phyloP scores from a whole-genome alignment of 805 yeast species.

The Cyberlindnera maclurae region DNA sequence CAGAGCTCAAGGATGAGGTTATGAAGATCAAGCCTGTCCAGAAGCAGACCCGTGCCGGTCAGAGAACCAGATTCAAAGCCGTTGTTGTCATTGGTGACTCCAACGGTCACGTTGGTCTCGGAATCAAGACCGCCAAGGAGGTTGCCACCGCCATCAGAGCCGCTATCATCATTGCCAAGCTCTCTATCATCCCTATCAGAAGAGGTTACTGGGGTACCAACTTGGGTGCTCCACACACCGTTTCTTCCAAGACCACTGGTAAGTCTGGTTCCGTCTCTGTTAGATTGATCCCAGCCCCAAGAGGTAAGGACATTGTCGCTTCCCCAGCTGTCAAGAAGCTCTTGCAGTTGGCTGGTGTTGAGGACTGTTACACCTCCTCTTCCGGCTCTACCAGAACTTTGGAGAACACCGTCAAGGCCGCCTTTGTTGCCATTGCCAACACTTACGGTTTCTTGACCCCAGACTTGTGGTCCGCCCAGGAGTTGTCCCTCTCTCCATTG shows the following conservation, averaged over 20 bases:
- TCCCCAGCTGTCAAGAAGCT: constrained; percentile 99
- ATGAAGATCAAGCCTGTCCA: constrained; percentile 99
- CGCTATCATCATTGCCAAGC: constrained; percentile 98
- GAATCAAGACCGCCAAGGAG: constrained; percentile 99
- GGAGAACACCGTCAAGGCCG: constrained; percentile 99
- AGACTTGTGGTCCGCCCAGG: constrained; percentile 90
- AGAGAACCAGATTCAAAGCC: constrained; percentile 99
- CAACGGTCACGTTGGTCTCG: constrained; percentile 99
- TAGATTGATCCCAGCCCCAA: constrained; percentile 99
- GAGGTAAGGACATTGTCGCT: constrained; percentile 99
- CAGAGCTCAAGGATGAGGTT: constrained; percentile 95
- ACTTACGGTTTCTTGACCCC: constrained; percentile 99
- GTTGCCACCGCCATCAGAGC: constrained; percentile 99
- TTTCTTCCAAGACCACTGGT: constrained; percentile 97
- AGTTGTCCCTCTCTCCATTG: constrained; percentile 86
- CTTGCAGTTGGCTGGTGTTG: constrained; percentile 98
- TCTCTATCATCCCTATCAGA: constrained; percentile 98
- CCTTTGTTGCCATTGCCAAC: constrained; percentile 99
- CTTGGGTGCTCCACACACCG: constrained; percentile 99
- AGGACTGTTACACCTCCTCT: constrained; percentile 98
- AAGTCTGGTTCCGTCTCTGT: constrained; percentile 99
- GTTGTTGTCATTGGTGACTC: constrained; percentile 99
- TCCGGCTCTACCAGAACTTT: constrained; percentile 99
- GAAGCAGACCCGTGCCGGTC: constrained; percentile 99
- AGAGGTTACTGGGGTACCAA: constrained; percentile 99